Evolutionary conservation across 78 protist species (phyloP).

Genomic region (Dictyostelium purpureum): DNA sequence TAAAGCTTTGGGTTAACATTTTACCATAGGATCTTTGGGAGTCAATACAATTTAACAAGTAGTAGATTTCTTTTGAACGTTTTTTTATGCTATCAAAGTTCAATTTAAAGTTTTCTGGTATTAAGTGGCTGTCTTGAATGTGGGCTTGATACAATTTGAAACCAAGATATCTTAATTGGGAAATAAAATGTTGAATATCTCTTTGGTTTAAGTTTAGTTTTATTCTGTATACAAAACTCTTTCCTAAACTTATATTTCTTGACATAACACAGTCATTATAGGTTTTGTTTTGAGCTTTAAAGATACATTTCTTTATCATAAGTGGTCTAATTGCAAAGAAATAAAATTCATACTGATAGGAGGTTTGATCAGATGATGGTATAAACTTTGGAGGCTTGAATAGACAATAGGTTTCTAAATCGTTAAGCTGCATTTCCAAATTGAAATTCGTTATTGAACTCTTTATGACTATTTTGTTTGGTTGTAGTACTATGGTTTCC

Average conservation of each 20-base stretch:
- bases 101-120: background rate
- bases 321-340: background rate
- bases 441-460: too few species aligned
- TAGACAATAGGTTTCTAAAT: background rate
- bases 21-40: background rate
- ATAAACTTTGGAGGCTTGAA: background rate
- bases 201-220: background rate
- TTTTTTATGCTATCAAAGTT: background rate
- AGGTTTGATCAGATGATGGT: background rate
- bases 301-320: too few species aligned
- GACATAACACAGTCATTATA: background rate
- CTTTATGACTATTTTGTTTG: too few species aligned
- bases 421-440: too few species aligned
- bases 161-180: background rate
- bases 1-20: background rate
- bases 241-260: background rate
- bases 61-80: background rate
- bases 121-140: too few species aligned
- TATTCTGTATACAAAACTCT: background rate
- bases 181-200: background rate
- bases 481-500: too few species aligned
- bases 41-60: background rate
- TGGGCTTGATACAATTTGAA: background rate
- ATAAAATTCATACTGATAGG: background rate
- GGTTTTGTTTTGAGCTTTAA: conserved; percentile 13